Conservation (phyloP, 2,329 filamentous ascomycete species). For the Cladosporium sp. region DNA sequence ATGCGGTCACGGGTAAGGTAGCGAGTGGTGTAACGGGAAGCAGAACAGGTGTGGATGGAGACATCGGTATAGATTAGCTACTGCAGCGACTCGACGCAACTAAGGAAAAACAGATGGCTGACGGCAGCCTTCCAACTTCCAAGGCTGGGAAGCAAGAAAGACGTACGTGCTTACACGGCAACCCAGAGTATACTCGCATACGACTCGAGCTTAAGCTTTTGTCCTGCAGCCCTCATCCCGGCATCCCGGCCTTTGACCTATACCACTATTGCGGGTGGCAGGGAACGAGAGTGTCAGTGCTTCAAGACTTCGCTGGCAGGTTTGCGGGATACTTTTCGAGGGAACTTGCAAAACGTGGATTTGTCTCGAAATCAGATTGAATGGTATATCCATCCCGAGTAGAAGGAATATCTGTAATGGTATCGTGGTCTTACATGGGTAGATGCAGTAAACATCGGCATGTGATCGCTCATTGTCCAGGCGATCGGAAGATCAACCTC, state of each 20-base stretch:
- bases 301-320: background rate
- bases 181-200: background rate
- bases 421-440: background rate
- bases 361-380: background rate
- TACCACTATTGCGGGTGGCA: background rate
- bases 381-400: background rate
- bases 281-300: background rate
- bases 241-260: background rate
- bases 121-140: constrained; percentile 2
- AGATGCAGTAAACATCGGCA: background rate
- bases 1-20: background rate
- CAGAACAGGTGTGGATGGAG: constrained; percentile 4
- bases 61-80: constrained; percentile 7
- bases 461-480: background rate
- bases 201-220: background rate
- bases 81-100: background rate
- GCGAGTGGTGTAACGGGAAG: background rate
- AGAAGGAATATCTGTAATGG: background rate
- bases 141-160: background rate
- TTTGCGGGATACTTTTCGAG: background rate
- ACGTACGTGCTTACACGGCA: constrained; percentile 6
- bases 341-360: background rate
- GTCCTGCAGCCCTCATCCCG: constrained; percentile 1
- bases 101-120: constrained; percentile 12
- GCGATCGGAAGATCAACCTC: background rate